A percentile compares a stretch with the other conserved stretches of the same genome.
phyloP scores from a whole-genome alignment of 805 yeast genomes.

The Naumovozyma dairenensis region DNA sequence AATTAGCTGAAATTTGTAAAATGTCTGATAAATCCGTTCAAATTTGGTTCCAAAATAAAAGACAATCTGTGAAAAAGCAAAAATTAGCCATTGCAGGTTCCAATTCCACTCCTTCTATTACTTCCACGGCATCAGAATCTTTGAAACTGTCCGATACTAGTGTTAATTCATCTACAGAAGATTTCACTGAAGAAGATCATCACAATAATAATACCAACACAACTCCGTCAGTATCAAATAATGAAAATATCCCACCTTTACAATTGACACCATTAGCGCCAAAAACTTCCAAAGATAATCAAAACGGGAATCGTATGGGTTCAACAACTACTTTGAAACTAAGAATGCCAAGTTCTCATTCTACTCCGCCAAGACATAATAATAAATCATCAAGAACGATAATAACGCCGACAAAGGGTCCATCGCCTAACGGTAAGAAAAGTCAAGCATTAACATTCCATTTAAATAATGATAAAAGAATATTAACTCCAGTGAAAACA shows the following conservation, averaged over 20 bases:
- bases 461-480: constrained; percentile 22
- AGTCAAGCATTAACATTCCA: constrained; percentile 30
- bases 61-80: constrained; percentile 67
- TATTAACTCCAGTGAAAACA: constrained; percentile 23
- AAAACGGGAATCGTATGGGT: no score
- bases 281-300: neutral
- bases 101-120: no score
- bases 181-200: no score
- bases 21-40: constrained; percentile 98
- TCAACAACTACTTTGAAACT: no score
- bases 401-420: constrained; percentile 3
- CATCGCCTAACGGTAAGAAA: constrained; percentile 12
- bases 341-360: neutral
- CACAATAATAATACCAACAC: no score
- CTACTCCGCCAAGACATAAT: constrained; percentile 12
- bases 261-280: constrained; percentile 5
- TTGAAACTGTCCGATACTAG: no score
- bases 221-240: no score
- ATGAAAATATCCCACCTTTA: no score
- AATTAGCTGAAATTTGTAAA: constrained; percentile 68
- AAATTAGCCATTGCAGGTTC: no score
- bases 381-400: constrained; percentile 1
- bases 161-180: no score
- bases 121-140: no score
- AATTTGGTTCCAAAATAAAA: constrained; percentile 94